Percentiles rank a stretch among this genome's conserved stretches.
These are phyloP conservation scores for Colletotrichum viniferum DNA, from an alignment of 2,329 filamentous ascomycete genomes.

Conservation along the genomic window DNA sequence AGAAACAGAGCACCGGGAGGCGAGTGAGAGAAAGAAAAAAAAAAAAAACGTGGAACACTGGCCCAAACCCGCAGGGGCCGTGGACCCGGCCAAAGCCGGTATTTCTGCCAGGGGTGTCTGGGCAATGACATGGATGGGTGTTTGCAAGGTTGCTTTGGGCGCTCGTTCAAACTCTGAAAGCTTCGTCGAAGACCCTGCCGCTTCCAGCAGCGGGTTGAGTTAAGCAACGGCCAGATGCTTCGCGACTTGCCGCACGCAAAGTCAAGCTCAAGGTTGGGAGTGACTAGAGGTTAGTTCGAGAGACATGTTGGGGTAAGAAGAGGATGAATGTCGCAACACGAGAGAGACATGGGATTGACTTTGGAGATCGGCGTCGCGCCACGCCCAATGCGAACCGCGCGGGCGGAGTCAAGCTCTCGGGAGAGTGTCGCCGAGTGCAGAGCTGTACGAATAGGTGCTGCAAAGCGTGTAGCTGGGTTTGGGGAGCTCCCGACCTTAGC, in stretches of 20 bases:
- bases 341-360: not conserved
- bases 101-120: slow-evolving; percentile 1
- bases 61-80: not conserved
- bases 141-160: slow-evolving; percentile 4
- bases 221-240: not conserved
- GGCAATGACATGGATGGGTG: not conserved
- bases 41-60: slow-evolving; percentile 1
- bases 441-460: not conserved
- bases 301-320: not conserved
- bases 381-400: not conserved
- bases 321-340: not conserved
- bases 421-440: not conserved
- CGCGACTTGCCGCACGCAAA: not conserved
- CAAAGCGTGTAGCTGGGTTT: not conserved
- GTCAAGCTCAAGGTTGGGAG: not conserved
- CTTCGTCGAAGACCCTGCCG: not conserved
- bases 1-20: not conserved
- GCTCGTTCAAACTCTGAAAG: not conserved
- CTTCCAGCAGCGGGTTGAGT: not conserved
- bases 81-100: slow-evolving; percentile 5
- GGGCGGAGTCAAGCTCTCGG: not conserved
- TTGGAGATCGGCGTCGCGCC: not conserved
- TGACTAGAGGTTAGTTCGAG: not conserved
- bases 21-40: not conserved
- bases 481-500: not conserved